A percentile compares a stretch with the other conserved stretches of the same genome.
Conservation (phyloP, 495 filamentous ascomycete genomes). For the Oleoguttula mirabilis region DNA sequence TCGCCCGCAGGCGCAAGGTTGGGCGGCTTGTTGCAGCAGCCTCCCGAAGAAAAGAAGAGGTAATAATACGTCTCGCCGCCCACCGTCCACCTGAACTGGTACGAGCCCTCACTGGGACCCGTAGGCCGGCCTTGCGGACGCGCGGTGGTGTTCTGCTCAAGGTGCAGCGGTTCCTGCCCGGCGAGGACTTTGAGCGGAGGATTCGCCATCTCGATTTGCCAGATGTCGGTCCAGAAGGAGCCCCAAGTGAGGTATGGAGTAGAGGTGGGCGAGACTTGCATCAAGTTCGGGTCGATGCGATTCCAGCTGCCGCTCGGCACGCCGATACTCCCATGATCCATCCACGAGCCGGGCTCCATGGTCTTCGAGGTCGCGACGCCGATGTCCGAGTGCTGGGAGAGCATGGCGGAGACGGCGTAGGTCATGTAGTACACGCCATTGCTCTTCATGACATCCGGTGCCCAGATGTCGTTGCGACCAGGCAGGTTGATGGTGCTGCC, state of each 20-base stretch:
- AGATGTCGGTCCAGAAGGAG: slow-evolving; percentile 58
- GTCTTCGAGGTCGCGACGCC: slow-evolving; percentile 54
- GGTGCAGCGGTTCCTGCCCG: slow-evolving; percentile 38
- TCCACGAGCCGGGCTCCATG: slow-evolving; percentile 51
- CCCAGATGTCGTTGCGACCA: slow-evolving; percentile 50
- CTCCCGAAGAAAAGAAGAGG: slow-evolving; percentile 51
- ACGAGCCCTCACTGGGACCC: slow-evolving; percentile 39
- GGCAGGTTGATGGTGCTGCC: slow-evolving; percentile 36
- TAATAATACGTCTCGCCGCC: slow-evolving; percentile 46
- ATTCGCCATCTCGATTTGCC: slow-evolving; percentile 33
- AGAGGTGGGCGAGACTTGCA: slow-evolving; percentile 35
- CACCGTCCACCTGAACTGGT: slow-evolving; percentile 36
- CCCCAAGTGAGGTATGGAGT: slow-evolving; percentile 47
- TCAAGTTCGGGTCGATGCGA: slow-evolving; percentile 52
- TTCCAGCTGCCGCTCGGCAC: slow-evolving; percentile 20
- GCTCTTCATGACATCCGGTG: slow-evolving; percentile 51
- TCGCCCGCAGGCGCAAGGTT: slow-evolving; percentile 40
- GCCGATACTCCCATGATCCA: slow-evolving; percentile 38
- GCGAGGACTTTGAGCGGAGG: background rate
- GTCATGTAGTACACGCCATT: slow-evolving; percentile 54
- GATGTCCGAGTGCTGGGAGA: slow-evolving; percentile 50
- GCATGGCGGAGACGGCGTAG: slow-evolving; percentile 55
- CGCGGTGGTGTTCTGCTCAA: slow-evolving; percentile 39
- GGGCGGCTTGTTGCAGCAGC: slow-evolving; percentile 46
- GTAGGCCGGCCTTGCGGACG: background rate